phyloP scores from a whole-genome alignment of 495 filamentous ascomycete genomes.

The Neurospora pannonica region DNA sequence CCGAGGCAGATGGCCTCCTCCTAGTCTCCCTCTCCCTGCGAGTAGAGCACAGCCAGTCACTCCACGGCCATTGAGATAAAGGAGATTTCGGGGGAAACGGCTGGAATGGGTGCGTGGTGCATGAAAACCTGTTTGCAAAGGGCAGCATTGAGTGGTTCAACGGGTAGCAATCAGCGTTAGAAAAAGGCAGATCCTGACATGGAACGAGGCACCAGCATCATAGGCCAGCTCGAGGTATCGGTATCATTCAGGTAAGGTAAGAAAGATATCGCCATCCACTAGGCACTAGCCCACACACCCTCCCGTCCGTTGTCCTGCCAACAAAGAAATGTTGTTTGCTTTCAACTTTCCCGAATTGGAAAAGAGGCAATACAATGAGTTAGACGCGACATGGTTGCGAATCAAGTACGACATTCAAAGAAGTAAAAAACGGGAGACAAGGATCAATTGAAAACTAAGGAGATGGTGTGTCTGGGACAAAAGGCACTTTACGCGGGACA shows the following conservation, averaged over 20 bases:
- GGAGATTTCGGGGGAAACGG: background rate
- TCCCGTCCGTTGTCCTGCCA: conserved; percentile 3
- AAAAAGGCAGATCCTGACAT: background rate
- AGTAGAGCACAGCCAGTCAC: background rate
- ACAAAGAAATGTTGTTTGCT: conserved; percentile 3
- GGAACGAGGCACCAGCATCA: background rate
- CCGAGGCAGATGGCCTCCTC: background rate
- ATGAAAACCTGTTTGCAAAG: background rate
- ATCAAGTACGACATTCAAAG: background rate
- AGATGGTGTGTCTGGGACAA: background rate
- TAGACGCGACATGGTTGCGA: background rate
- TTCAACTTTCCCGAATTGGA: background rate
- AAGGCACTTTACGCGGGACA: conserved; percentile 3
- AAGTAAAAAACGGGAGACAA: background rate
- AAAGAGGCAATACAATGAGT: background rate
- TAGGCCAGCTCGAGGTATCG: background rate
- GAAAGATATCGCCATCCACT: background rate
- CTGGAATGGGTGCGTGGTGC: background rate
- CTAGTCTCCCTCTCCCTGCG: background rate
- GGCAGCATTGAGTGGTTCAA: background rate
- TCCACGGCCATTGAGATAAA: background rate
- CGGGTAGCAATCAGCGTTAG: background rate
- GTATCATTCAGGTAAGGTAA: background rate
- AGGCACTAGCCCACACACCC: background rate
- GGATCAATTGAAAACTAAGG: background rate